Evolutionary conservation across 495 filamentous ascomycete species (phyloP).

Genomic region (Xylaria cubensis): DNA sequence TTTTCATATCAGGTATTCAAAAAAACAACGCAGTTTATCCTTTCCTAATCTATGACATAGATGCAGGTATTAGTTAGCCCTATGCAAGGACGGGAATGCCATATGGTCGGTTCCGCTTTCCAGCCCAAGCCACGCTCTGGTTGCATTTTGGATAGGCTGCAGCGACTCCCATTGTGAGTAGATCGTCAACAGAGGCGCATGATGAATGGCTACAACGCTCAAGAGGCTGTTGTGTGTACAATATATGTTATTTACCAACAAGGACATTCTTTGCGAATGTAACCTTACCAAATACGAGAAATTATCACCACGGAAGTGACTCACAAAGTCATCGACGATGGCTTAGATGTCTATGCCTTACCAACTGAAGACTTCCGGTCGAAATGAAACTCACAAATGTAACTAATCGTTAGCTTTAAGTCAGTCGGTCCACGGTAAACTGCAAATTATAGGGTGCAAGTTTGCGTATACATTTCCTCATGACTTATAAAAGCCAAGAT

Average conservation of each 20-base stretch:
- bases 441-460: neutral
- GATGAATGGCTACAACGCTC: neutral
- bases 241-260: neutral
- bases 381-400: neutral
- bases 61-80: neutral
- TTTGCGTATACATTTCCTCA: neutral
- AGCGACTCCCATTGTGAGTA: neutral
- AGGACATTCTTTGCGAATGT: neutral
- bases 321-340: neutral
- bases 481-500: neutral
- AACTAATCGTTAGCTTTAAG: neutral
- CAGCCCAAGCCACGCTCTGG: neutral
- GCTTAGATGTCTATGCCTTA: neutral
- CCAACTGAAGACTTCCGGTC: neutral
- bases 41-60: slow-evolving; percentile 4
- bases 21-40: neutral
- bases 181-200: neutral
- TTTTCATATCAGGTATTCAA: neutral
- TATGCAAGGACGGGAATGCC: neutral
- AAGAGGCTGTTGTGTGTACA: neutral
- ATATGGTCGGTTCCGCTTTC: neutral
- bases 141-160: neutral
- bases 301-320: neutral
- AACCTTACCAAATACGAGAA: neutral
- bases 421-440: neutral